phyloP scores from a whole-genome alignment of 140 eudicot genomes.

The Ambrosia hybrid region DNA sequence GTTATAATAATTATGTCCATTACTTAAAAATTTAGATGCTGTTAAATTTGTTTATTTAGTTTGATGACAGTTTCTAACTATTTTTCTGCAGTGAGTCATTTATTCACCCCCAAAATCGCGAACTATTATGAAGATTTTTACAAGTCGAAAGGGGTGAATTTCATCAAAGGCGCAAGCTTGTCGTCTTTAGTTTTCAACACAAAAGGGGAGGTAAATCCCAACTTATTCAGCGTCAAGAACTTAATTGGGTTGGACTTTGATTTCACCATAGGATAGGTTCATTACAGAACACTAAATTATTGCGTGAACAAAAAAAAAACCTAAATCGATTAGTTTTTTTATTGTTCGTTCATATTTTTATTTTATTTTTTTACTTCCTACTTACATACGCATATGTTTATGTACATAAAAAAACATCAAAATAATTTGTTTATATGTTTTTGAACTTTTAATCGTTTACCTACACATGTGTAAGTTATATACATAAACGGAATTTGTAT shows the following conservation, averaged over 20 bases:
- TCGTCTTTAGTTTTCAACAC: conserved; percentile 72
- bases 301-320: no score
- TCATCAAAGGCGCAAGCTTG: conserved; percentile 78
- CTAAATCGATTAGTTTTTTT: no score
- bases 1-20: background rate
- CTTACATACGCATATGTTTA: no score
- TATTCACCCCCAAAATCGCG: conserved; percentile 80
- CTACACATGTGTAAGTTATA: no score
- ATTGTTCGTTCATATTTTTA: conserved; percentile 55
- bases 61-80: background rate
- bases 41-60: background rate
- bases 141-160: conserved; percentile 78
- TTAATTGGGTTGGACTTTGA: no score
- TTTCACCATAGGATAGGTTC: no score
- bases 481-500: no score
- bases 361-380: no score
- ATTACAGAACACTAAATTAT: no score
- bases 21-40: background rate
- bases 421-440: no score
- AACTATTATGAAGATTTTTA: conserved; percentile 79
- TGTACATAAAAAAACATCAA: no score
- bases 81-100: conserved; percentile 67
- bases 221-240: background rate
- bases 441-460: no score
- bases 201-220: conserved; percentile 40